Evolutionary conservation across 108 stramenopile genomes (phyloP).

Genomic region (Nitzschia putrida): DNA sequence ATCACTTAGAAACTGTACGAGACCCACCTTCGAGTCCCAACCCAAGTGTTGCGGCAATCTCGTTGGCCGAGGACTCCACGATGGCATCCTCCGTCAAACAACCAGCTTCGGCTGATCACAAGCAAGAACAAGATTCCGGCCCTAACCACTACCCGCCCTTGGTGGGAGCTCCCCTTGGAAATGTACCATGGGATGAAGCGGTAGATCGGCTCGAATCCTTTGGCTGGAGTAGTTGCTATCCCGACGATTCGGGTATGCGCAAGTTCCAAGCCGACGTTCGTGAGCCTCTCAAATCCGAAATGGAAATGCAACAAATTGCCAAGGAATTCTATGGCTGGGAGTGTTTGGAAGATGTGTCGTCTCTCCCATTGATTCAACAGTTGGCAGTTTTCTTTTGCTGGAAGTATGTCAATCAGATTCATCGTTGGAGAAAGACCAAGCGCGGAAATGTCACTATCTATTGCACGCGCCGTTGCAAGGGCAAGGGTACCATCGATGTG

Average conservation of each 20-base stretch:
- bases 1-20: neutral
- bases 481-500: neutral
- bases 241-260: neutral
- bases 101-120: neutral
- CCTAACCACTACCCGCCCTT: neutral
- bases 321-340: conserved; percentile 12
- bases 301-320: neutral
- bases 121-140: neutral
- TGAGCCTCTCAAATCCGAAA: neutral
- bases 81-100: neutral
- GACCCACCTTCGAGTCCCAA: conserved; percentile 11
- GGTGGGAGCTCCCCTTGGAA: neutral
- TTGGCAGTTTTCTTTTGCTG: conserved; percentile 1
- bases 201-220: neutral
- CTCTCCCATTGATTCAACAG: neutral
- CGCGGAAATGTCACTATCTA: neutral
- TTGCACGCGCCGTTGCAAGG: neutral
- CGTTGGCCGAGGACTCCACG: conserved; percentile 5
- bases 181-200: neutral
- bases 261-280: neutral
- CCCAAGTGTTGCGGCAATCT: conserved; percentile 16
- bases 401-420: neutral
- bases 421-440: conserved; percentile 3
- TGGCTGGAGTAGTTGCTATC: neutral
- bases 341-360: neutral